Evolutionary conservation across 2,329 filamentous ascomycete species (phyloP), one percentile per base, ranked within the genome.

Genomic region (Periconia macrospinosa): DNA sequence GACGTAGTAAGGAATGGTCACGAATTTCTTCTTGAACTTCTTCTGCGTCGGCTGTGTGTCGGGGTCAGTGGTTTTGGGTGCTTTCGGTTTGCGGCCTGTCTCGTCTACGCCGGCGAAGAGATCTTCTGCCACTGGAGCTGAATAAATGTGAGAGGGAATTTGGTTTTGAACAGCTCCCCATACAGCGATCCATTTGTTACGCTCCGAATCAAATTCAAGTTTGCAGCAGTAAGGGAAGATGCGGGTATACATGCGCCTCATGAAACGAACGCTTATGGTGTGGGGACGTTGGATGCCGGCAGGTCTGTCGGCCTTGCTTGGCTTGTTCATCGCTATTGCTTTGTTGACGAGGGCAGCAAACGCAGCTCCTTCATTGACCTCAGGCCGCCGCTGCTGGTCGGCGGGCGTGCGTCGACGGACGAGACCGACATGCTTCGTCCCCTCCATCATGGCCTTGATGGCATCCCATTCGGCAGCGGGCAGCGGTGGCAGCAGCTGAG

Each of bases 211-310:
- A 61, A 70, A 78, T 10, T 70, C 68, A 62, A 80, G 70, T 44
- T 74, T 66, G 40, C 78, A 76, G 61, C 75, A 76, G 50, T 76
- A 69, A 2, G 55, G 56, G 48, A 80, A 75, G 7, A 81, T 62
- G 20, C 64, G 66, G 6, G 65, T 59, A 69, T 79, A 82, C 15
- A 81, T 55, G 30, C 78, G 70, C 49, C 68, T 68, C 79, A 82
- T 81, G 52, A 72, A 75, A 10, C 76, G 72, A 11, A 66, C 55
- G 1, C 72, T 79, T 33, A 81, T 67, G n/a, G 47, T 55, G 49
- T 76, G 75, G 1, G 70, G 71, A 2, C 64, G 56, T 5, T 65
- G 45, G 19, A 58, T 53, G 42, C 63, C 66, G 23, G 55, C 55
- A 1, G 62, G 65, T 41, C 44, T 59, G 42, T 69, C 55, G 52